phyloP scores from a whole-genome alignment of 352 stramenopile genomes.

The Pythium coloratum region DNA sequence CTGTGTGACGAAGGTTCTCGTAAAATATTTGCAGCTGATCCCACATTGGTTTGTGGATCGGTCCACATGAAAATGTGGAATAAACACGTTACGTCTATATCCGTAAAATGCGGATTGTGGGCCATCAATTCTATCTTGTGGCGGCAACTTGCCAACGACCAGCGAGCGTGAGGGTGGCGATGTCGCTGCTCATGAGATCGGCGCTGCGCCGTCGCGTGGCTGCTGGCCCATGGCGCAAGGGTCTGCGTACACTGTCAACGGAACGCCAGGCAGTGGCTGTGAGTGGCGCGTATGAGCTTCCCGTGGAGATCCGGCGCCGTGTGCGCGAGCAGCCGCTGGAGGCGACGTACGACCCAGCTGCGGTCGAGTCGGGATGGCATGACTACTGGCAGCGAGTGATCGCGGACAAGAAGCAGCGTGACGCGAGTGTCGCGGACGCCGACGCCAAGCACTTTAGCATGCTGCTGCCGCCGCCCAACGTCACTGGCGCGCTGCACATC shows the following conservation, averaged over 20 bases:
- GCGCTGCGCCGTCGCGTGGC: constrained; percentile 11
- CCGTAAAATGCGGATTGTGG: not conserved
- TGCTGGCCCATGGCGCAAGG: not conserved
- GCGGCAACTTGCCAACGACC: constrained; percentile 7
- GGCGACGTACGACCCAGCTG: constrained; percentile 57
- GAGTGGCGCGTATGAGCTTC: constrained; percentile 27
- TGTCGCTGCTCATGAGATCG: constrained; percentile 18
- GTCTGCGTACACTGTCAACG: constrained; percentile 23
- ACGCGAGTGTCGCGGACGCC: not conserved
- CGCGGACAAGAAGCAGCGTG: constrained; percentile 19
- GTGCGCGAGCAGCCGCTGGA: constrained; percentile 56
- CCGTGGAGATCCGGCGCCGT: constrained; percentile 46
- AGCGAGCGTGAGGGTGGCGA: not conserved
- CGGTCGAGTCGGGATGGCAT: constrained; percentile 72
- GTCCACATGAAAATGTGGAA: not conserved
- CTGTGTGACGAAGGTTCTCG: not conserved
- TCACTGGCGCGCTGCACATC: constrained; percentile 97
- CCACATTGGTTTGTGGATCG: constrained; percentile 10
- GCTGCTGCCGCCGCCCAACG: constrained; percentile 96
- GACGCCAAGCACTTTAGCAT: constrained; percentile 57
- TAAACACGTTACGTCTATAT: not conserved
- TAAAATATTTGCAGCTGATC: not conserved
- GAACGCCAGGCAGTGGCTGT: not conserved
- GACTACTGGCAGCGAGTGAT: constrained; percentile 67
- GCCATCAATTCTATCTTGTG: constrained; percentile 12